phyloP scores from a whole-genome alignment of 176 grass and related monocot genomes.

The Pharus latifolius region DNA sequence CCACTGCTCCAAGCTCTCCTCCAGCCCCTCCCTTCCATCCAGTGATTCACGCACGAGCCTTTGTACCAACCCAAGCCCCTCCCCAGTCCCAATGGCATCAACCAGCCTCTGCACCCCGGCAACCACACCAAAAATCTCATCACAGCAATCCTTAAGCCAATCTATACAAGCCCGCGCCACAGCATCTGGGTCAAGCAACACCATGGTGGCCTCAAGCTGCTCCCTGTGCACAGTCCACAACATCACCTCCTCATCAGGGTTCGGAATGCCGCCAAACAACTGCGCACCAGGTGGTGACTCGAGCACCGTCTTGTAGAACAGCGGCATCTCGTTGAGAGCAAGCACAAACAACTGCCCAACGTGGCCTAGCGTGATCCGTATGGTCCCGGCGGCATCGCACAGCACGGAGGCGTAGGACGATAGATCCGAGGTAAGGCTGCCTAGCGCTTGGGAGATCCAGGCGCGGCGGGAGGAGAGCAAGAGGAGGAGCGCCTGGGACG shows the following conservation, averaged over 20 bases:
- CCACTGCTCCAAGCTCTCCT: slow-evolving; percentile 85
- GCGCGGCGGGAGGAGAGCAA: slow-evolving; percentile 65
- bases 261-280: slow-evolving; percentile 79
- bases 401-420: slow-evolving; percentile 49
- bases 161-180: slow-evolving; percentile 50
- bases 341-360: slow-evolving; percentile 70
- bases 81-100: slow-evolving; percentile 59
- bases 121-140: slow-evolving; percentile 61
- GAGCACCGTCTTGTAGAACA: slow-evolving; percentile 86
- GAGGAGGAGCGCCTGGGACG: slow-evolving; percentile 50
- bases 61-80: slow-evolving; percentile 51
- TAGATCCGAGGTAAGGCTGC: slow-evolving; percentile 34
- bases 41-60: slow-evolving; percentile 55
- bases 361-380: slow-evolving; percentile 65
- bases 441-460: slow-evolving; percentile 81
- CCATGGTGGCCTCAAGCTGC: slow-evolving; percentile 75
- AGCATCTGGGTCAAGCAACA: slow-evolving; percentile 52
- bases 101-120: slow-evolving; percentile 41
- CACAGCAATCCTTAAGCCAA: slow-evolving; percentile 74
- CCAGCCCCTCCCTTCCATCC: slow-evolving; percentile 59
- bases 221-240: slow-evolving; percentile 86
- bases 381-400: slow-evolving; percentile 61
- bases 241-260: slow-evolving; percentile 73
- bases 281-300: slow-evolving; percentile 74
- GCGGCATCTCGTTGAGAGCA: slow-evolving; percentile 71